Evolutionary conservation across 179 eudicot species (phyloP), one percentile per base, ranked within the genome.

Genomic region (Drosera spatulata): DNA sequence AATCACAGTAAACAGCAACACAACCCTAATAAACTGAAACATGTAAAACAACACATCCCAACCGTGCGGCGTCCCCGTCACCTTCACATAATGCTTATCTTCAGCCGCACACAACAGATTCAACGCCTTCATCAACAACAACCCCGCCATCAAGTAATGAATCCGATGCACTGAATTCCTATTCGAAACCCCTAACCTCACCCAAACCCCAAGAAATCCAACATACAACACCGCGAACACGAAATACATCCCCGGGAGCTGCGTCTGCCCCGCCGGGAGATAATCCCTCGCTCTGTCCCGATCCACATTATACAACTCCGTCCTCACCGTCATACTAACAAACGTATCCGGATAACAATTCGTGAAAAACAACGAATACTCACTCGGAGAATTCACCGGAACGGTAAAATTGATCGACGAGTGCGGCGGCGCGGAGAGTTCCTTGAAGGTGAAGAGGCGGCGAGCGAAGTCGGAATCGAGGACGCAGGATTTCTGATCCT

Each of bases 21-120:
- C 79, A 4, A 87, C 95, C 58, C 81, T 86, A 58, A 85, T 50
- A 45, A 85, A 79, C 41, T 81, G 75, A 56, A 81, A 85, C 1
- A 80, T 75, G 58, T 85, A 82, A 56, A 85, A 82, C 65, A 82
- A 43, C 3, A 79, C 82, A 61, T 85, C 86, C 94, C 88, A 82
- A 0, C 88, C 86, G 47, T 85, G 94, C 0, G 86, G 81, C 11
- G 61, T 71, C 1, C 88, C 94, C 0, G 86, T 80, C 5, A 74
- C 55, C 64, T 85, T 83, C 7, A 85, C 73, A 38, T 72, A 75
- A 0, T 82, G 75, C 50, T 83, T 82, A 40, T 82, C 88, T 67
- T 82, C 88, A 3, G 85, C 93, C 57, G 80, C 86, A 53, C 84
- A 85, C 2, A 85, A 56, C 3, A 85, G 59, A 66, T 82, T 79